Conservation (phyloP, 805 yeast genomes). For the Candida anglica region DNA sequence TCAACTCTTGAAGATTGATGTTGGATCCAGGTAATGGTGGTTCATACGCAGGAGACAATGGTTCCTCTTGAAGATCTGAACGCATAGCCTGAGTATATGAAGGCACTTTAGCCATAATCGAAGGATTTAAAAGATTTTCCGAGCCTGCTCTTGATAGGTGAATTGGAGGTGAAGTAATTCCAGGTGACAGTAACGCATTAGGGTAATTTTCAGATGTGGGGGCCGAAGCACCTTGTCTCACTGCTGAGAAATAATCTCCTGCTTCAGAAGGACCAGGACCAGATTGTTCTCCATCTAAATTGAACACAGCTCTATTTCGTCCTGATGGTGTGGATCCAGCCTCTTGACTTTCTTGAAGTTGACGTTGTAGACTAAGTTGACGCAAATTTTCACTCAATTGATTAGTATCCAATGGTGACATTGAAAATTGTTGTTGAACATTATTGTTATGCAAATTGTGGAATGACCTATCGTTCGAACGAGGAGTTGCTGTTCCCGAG, state of each 20-base stretch:
- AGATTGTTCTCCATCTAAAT: conserved; percentile 25
- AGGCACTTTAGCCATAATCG: conserved; percentile 64
- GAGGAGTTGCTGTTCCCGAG: conserved; percentile 41
- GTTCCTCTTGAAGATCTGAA: conserved; percentile 44
- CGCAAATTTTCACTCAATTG: conserved; percentile 50
- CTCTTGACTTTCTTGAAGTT: conserved; percentile 30
- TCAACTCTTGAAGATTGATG: conserved; percentile 27
- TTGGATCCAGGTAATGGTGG: conserved; percentile 45
- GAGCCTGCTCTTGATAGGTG: conserved; percentile 62
- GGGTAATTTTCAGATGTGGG: conserved; percentile 7
- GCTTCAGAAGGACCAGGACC: conserved; percentile 5
- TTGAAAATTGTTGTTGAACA: conserved; percentile 20
- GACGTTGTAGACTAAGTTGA: conserved; percentile 47
- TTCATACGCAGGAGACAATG: conserved; percentile 70
- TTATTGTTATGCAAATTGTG: conserved; percentile 6
- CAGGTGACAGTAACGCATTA: conserved; percentile 23
- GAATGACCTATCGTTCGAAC: conserved; percentile 8
- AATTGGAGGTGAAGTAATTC: conserved; percentile 45
- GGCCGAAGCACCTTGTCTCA: conserved; percentile 5
- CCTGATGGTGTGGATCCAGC: conserved; percentile 9
- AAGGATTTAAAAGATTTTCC: conserved; percentile 19
- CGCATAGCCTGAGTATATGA: conserved; percentile 78
- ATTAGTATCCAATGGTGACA: conserved; percentile 37
- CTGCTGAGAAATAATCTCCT: conserved; percentile 32
- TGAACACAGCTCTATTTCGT: conserved; percentile 31